These are phyloP conservation scores for Neodidymelliopsis sp. DNA, from an alignment of 2,329 filamentous ascomycete species.

Conservation along the genomic window DNA sequence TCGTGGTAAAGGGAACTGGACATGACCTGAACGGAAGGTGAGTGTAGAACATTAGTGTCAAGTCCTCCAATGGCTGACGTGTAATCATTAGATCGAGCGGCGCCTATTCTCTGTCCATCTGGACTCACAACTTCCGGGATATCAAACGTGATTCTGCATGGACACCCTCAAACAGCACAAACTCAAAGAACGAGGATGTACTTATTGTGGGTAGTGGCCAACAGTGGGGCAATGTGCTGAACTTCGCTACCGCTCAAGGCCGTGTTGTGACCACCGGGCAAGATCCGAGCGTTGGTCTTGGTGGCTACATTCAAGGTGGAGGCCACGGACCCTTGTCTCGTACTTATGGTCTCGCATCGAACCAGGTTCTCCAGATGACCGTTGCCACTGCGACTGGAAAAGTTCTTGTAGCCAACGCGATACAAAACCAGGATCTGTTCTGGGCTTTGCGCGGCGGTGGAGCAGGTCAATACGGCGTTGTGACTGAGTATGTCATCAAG, in stretches of 20 bases:
- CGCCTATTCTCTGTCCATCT: conserved; percentile 25
- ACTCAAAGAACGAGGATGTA: conserved; percentile 20
- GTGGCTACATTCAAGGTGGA: conserved; percentile 52
- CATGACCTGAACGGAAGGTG: conserved; percentile 22
- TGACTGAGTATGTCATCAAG: conserved; percentile 23
- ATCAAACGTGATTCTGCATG: conserved; percentile 11
- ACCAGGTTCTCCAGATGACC: conserved; percentile 22
- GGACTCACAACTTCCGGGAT: conserved; percentile 29
- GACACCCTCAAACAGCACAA: conserved; percentile 1
- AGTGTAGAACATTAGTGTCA: neutral
- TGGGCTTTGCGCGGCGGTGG: conserved; percentile 26
- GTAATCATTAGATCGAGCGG: conserved; percentile 21
- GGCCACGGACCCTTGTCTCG: conserved; percentile 60
- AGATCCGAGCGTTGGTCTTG: conserved; percentile 55
- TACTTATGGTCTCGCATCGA: conserved; percentile 42
- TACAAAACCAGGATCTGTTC: conserved; percentile 23
- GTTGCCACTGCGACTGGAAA: conserved; percentile 20
- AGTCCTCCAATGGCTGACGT: neutral
- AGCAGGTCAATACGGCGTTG: conserved; percentile 23
- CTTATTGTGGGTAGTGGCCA: conserved; percentile 29
- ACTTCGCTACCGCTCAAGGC: neutral
- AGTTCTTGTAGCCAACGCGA: conserved; percentile 18
- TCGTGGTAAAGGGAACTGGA: conserved; percentile 23
- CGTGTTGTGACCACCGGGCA: conserved; percentile 14
- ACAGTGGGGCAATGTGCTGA: conserved; percentile 16